Base-by-base conservation (phyloP, 148 eudicot genomes). In the Spergularia marina region DNA sequence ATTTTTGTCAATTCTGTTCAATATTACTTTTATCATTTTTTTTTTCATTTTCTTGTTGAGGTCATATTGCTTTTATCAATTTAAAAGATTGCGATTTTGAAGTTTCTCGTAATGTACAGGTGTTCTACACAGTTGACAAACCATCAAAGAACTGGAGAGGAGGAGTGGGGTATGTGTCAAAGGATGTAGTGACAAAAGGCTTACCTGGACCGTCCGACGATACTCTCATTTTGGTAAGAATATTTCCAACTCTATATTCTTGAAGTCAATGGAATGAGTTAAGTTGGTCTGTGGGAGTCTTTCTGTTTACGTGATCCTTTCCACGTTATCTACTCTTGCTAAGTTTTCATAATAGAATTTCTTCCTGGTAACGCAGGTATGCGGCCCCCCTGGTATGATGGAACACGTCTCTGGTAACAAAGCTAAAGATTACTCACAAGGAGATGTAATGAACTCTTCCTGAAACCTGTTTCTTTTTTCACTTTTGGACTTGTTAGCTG, bases 321-420 rank as follows among this genome's bases (percentile, higher is more conserved):
- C 0, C 21, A 30, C 16, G 39, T 20, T 13, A 53, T 6, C 14
- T 8, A 57, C 16, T 68, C 39, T 41, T 5, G 9, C 18, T 40
- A 10, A 11, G 1, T 18, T 55, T 44, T 72, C 2, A 2, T 11
- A 13, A 18, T 68, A 23, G 10, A 11, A 1, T 30, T 23, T 49
- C 49, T 65, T 68, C 41, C 44, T 84, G 30, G 21, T 64, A 66
- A 60, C 60, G 47, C 74, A 92, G 98, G 90, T 91, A 34, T 93
- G 98, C 58, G 98, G 96, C 18, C 98, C 98, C 44, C 96, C 94
- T 74, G 98, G 96, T 76, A 85, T 93, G 98, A 89, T 93, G 94
- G 66, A 84, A 12, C 94, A 89, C 77, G 69, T 93, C 62, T 91
- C 94, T 17, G 98, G 98, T 54, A 89, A 79, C 74, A 93, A 91